These are phyloP conservation scores for Penicillium sp. DNA, from an alignment of 2,329 filamentous ascomycete species.

Conservation along the genomic window DNA sequence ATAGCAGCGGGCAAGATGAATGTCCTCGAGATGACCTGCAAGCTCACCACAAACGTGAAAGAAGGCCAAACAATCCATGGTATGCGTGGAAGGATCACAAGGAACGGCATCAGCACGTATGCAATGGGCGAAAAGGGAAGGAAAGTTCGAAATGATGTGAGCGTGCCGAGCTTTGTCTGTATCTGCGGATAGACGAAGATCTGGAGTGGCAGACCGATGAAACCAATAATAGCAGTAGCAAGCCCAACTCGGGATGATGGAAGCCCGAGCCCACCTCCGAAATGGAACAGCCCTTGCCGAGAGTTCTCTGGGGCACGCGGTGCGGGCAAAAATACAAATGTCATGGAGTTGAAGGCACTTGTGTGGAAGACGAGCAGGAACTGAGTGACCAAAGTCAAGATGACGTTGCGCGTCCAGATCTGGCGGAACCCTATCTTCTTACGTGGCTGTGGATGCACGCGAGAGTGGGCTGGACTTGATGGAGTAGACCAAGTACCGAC, in stretches of 20 bases:
- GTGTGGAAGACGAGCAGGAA: constrained; percentile 71
- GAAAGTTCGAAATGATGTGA: constrained; percentile 66
- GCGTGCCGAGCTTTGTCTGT: constrained; percentile 64
- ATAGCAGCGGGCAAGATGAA: constrained; percentile 61
- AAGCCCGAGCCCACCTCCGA: constrained; percentile 72
- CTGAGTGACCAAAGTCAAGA: constrained; percentile 60
- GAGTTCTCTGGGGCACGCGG: constrained; percentile 55
- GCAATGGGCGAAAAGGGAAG: constrained; percentile 68
- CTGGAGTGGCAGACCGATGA: constrained; percentile 72
- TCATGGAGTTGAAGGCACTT: constrained; percentile 72
- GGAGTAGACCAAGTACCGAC: constrained; percentile 25
- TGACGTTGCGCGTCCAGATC: constrained; percentile 55
- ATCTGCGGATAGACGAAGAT: constrained; percentile 68
- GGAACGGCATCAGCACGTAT: constrained; percentile 68
- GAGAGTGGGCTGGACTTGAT: constrained; percentile 25
- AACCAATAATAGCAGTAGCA: constrained; percentile 72
- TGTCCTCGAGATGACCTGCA: constrained; percentile 72
- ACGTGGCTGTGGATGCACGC: constrained; percentile 34
- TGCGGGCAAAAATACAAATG: constrained; percentile 73
- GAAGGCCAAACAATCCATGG: constrained; percentile 61
- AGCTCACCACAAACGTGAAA: constrained; percentile 60
- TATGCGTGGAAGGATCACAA: constrained; percentile 63
- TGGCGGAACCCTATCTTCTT: constrained; percentile 48
- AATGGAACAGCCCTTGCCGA: constrained; percentile 51
- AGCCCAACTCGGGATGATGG: constrained; percentile 69